These are phyloP conservation scores for Phylloporus scabripes DNA, from an alignment of 768 basidiomycete species.

Conservation along the genomic window DNA sequence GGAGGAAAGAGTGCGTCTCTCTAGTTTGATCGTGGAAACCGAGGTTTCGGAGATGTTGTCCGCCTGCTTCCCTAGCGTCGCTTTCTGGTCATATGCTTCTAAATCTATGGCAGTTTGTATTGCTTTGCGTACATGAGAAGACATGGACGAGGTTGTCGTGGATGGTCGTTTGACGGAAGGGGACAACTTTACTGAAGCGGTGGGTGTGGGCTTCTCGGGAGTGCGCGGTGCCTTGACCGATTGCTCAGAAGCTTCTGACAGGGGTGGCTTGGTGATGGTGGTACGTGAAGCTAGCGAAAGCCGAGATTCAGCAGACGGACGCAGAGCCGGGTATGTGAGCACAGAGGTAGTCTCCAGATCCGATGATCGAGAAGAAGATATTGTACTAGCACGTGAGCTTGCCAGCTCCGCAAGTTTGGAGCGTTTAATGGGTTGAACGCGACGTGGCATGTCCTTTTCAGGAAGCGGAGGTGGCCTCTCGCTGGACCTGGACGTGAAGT, in stretches of 20 bases:
- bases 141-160: slow-evolving; percentile 44
- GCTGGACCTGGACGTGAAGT: slow-evolving; percentile 45
- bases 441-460: slow-evolving; percentile 20
- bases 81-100: slow-evolving; percentile 45
- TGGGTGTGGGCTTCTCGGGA: slow-evolving; percentile 11
- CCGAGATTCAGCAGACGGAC: slow-evolving; percentile 59
- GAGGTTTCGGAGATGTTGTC: slow-evolving; percentile 17
- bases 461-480: slow-evolving; percentile 23
- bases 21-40: slow-evolving; percentile 20
- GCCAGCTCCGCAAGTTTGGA: slow-evolving; percentile 70
- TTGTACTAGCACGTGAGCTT: slow-evolving; percentile 53
- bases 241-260: slow-evolving; percentile 18
- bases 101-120: slow-evolving; percentile 62
- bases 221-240: slow-evolving; percentile 22
- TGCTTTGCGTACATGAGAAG: slow-evolving; percentile 58
- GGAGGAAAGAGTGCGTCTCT: slow-evolving; percentile 17
- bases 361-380: slow-evolving; percentile 49
- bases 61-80: slow-evolving; percentile 3
- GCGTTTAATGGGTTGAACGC: slow-evolving; percentile 34
- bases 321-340: slow-evolving; percentile 66
- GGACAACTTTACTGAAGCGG: slow-evolving; percentile 22
- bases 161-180: slow-evolving; percentile 23
- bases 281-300: slow-evolving; percentile 27
- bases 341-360: slow-evolving; percentile 53
- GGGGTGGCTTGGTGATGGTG: slow-evolving; percentile 11